Base-by-base conservation (phyloP, 129 eudicot genomes). In the Gnaphalium uliginosum region DNA sequence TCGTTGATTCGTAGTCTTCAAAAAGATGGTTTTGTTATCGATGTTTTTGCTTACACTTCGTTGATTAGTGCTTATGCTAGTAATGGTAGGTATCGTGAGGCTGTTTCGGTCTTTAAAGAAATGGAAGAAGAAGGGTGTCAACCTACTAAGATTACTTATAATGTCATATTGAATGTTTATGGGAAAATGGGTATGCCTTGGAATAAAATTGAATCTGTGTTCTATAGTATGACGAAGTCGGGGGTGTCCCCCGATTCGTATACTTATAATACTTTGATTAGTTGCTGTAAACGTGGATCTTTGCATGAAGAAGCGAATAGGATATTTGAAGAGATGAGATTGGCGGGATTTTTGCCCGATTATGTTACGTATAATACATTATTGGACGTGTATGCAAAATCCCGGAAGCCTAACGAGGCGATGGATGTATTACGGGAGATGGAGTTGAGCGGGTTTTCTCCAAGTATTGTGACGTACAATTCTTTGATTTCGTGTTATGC, bases 181-280 rank as follows among this genome's bases (percentile, higher is more conserved):
- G 97, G 97, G 59, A 94, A 94, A 69, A 90, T 91, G 97, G 97
- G 97, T 25, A 87, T 90, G 97, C 99, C 99, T 22, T 94, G 99
- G 99, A 73, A 68, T 64, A 84, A 81, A 41, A 85, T 94, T 7
- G 58, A 64, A 65, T 68, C 78, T 11, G 78, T 91, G 11, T 84
- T 87, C 46, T 81, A 89, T 66, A 73, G 82, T 64, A 94, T 94
- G 97, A 94, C 86, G 74, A 46, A 23, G 10, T 76, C 84, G 4
- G 96, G 96, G 37, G 73, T 91, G 65, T 79, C 66, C 11, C 96
- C 96, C 0, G 96, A 95, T 89, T 87, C 78, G 33, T 95, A 91
- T 79, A 89, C 99, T 7, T 95, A 84, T 78, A 95, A 95, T 83
- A 95, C 99, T 7, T 78, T 91, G 14, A 95, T 95, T 56, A 87